Evolutionary conservation across 768 basidiomycete species (phyloP).

Genomic region (Inosperma sp.): DNA sequence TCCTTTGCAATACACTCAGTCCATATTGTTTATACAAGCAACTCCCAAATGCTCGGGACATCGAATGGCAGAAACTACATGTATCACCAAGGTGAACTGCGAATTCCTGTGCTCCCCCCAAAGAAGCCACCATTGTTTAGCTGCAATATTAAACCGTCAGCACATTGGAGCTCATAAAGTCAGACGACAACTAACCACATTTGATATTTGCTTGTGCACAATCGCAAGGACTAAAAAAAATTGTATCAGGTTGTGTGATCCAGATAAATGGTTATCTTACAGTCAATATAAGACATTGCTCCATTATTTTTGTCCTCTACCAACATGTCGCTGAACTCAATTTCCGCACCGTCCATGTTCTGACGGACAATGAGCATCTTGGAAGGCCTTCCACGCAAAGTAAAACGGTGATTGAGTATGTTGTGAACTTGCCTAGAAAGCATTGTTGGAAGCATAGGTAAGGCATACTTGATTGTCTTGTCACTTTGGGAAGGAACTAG

Average conservation of each 20-base stretch:
- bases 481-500: slow-evolving; percentile 5
- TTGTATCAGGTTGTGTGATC: slow-evolving; percentile 7
- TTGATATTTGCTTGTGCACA: slow-evolving; percentile 46
- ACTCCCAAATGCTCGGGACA: too few relatives aligned
- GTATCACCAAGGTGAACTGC: slow-evolving; percentile 42
- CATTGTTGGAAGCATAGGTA: slow-evolving; percentile 67
- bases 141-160: slow-evolving; percentile 21
- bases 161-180: not conserved
- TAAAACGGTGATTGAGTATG: slow-evolving; percentile 65
- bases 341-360: slow-evolving; percentile 86
- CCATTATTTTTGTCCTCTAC: slow-evolving; percentile 97
- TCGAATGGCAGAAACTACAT: too few relatives aligned
- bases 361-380: slow-evolving; percentile 82
- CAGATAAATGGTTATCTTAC: slow-evolving; percentile 40
- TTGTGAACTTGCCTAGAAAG: slow-evolving; percentile 84
- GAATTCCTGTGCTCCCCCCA: slow-evolving; percentile 32
- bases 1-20: too few relatives aligned
- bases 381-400: slow-evolving; percentile 46
- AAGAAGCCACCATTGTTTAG: slow-evolving; percentile 39
- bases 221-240: slow-evolving; percentile 40
- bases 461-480: slow-evolving; percentile 44
- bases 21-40: too few relatives aligned
- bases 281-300: slow-evolving; percentile 87
- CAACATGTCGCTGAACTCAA: slow-evolving; percentile 96
- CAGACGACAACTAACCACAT: slow-evolving; percentile 34